These are phyloP conservation scores for Coemansia sp. DNA, from an alignment of 192 early-diverging fungal species.

Conservation along the genomic window DNA sequence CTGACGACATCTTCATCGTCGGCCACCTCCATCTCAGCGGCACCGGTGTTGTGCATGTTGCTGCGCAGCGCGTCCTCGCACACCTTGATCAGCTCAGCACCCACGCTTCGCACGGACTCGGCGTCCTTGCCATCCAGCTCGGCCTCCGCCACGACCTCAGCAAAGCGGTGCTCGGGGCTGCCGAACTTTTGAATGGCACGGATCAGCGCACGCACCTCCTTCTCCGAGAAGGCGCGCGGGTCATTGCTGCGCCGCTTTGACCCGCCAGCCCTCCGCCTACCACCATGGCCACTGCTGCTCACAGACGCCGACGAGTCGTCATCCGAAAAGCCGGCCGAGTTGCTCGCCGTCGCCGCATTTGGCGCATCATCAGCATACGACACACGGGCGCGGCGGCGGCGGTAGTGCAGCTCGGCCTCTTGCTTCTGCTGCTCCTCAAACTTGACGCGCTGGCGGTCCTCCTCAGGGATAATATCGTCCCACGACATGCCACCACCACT, in stretches of 20 bases:
- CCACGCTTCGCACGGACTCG: conserved; percentile 52
- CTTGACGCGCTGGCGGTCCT: conserved; percentile 68
- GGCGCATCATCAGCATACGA: conserved; percentile 67
- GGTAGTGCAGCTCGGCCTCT: conserved; percentile 59
- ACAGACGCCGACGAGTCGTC: conserved; percentile 35
- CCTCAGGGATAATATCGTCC: conserved; percentile 95
- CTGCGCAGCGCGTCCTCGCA: conserved; percentile 61
- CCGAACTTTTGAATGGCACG: conserved; percentile 84
- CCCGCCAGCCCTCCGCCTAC: conserved; percentile 16
- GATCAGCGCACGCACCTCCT: conserved; percentile 81
- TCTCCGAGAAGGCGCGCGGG: conserved; percentile 63
- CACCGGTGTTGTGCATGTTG: conserved; percentile 26
- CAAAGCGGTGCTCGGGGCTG: conserved; percentile 72
- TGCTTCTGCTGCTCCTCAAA: conserved; percentile 69
- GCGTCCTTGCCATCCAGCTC: conserved; percentile 70
- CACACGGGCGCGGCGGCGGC: conserved; percentile 58
- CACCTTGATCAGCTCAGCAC: conserved; percentile 49
- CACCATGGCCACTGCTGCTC: conserved; percentile 27
- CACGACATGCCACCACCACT: conserved; percentile 65
- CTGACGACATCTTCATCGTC: conserved; percentile 50
- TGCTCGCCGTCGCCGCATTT: conserved; percentile 27
- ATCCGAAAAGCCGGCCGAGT: conserved; percentile 17
- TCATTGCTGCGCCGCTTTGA: conserved; percentile 37
- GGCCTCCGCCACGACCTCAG: conserved; percentile 78
- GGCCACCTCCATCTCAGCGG: conserved; percentile 25